phyloP scores from a whole-genome alignment of 108 stramenopile species.

The Aurantiochytrium sp. region DNA sequence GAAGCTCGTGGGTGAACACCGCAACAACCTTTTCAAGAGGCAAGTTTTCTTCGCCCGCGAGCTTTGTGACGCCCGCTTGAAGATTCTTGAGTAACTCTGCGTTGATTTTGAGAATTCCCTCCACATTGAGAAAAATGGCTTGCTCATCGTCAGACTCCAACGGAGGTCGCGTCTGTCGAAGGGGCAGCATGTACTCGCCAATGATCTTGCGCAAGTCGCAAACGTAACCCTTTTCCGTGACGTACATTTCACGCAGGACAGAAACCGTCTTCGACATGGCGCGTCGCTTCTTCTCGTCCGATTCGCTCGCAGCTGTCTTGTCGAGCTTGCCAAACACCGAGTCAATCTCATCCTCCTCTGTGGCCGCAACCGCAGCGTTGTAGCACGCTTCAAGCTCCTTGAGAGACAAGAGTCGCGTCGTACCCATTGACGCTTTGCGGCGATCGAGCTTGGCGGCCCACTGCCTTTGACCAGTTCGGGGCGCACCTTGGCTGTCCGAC shows the following conservation, averaged over 20 bases:
- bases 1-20: neutral
- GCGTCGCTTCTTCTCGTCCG: neutral
- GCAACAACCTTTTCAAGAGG: neutral
- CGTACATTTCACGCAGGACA: neutral
- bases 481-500: neutral
- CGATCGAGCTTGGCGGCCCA: conserved; percentile 14
- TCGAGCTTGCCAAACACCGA: neutral
- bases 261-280: neutral
- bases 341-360: neutral
- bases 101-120: neutral
- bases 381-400: conserved; percentile 10
- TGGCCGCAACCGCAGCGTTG: neutral
- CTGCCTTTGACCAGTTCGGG: neutral
- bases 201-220: neutral
- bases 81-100: neutral
- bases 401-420: neutral
- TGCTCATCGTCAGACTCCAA: neutral
- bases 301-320: neutral
- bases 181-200: conserved; percentile 1
- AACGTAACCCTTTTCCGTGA: neutral
- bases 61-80: neutral
- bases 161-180: neutral
- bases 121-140: neutral
- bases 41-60: neutral
- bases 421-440: conserved; percentile 4